Evolutionary conservation across 768 basidiomycete species (phyloP), one percentile per base, ranked within the genome.

Genomic region (Lactifluus rugatus): DNA sequence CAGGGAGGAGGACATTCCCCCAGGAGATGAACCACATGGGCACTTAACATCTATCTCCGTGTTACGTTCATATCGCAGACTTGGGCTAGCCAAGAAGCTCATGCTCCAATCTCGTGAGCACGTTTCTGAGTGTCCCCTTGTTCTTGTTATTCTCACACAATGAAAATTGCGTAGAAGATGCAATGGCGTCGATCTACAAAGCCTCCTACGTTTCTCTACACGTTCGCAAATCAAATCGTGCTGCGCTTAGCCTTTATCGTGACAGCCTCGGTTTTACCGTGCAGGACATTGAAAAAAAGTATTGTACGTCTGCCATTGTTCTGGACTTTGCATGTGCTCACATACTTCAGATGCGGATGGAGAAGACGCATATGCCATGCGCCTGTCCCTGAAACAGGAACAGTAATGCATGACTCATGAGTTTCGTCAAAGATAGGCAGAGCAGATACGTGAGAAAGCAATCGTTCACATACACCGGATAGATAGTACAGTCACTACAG

Each of bases 31-130:
- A 23, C 76, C 81, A 0, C 88, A 93, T 62, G 94, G 94, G 0
- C 94, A 98, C 66, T 90, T 98, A 67, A 98, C 93, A 14, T 96
- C 94, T 5, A 97, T 98, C 67, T 95, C 93, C 0, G 94, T 98
- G 2, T 74, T 97, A 34, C 79, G 94, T 59, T 84, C 89, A 14
- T 92, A 96, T 67, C 78, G 94, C 45, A 80, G 94, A n/a, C 76
- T 96, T 6, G 94, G 95, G 8, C 71, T 98, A 2, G 94, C 94
- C 16, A 94, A 93, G 73, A 91, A 91, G 68, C 75, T 98, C 28
- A 98, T 97, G 94, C 66, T 91, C 19, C 84, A 91, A 37, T 90
- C 91, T 49, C 94, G 93, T 96, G 66, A 65, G 93, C 73, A 10
- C 23, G 42, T 53, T 42, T 52, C 28, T 21, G 44, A 56, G 32